Evolutionary conservation across 805 yeast genomes (phyloP).

Genomic region (Metschnikowia kofuensis): DNA sequence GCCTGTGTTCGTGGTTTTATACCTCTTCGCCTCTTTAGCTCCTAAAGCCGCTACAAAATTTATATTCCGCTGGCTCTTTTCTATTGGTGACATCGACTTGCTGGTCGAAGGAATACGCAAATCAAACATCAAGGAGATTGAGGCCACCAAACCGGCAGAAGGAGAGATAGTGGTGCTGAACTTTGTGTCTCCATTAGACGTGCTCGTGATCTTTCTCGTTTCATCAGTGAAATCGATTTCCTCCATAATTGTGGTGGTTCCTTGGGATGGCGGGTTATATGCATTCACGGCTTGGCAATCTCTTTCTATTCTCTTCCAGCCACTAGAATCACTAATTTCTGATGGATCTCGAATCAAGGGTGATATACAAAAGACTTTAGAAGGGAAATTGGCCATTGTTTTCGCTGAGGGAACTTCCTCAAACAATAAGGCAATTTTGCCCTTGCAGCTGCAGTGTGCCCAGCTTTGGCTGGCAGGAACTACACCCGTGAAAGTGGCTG

Average conservation of each 20-base stretch:
- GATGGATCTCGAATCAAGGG: slow-evolving; percentile 14
- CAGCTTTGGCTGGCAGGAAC: slow-evolving; percentile 4
- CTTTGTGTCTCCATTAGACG: slow-evolving; percentile 58
- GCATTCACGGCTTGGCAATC: slow-evolving; percentile 25
- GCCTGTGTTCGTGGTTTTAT: slow-evolving; percentile 24
- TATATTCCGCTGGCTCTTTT: slow-evolving; percentile 26
- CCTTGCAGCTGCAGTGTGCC: slow-evolving; percentile 37
- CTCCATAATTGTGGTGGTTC: slow-evolving; percentile 35
- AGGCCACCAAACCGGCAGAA: slow-evolving; percentile 31
- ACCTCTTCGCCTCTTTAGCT: slow-evolving; percentile 18
- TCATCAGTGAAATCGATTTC: slow-evolving; percentile 23
- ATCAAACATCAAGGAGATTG: slow-evolving; percentile 33
- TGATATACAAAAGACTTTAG: slow-evolving; percentile 22
- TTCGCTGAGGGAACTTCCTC: slow-evolving; percentile 84
- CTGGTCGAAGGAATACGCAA: slow-evolving; percentile 50
- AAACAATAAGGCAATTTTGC: slow-evolving; percentile 73
- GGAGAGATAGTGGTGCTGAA: slow-evolving; percentile 57
- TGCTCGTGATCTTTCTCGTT: slow-evolving; percentile 33
- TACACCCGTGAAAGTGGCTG: slow-evolving; percentile 32
- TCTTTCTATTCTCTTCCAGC: slow-evolving; percentile 21
- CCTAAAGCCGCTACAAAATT: slow-evolving; percentile 17
- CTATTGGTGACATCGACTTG: slow-evolving; percentile 37
- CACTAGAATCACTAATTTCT: slow-evolving; percentile 9
- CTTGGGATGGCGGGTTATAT: slow-evolving; percentile 34
- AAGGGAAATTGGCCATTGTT: slow-evolving; percentile 48